Evolutionary conservation across 2,329 filamentous ascomycete genomes (phyloP).

Genomic region (Fusarium sp.): DNA sequence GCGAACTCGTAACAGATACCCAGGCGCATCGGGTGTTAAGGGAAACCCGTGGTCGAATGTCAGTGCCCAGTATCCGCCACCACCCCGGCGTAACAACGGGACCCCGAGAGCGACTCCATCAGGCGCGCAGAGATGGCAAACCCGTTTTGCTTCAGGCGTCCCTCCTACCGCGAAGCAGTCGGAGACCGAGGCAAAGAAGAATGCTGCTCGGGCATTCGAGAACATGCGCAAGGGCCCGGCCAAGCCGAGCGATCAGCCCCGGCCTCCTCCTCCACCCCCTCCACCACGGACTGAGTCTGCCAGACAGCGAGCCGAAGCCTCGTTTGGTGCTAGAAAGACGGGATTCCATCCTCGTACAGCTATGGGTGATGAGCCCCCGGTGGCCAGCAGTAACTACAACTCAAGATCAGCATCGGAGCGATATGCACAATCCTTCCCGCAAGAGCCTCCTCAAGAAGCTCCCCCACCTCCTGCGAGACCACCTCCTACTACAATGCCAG

Average conservation of each 20-base stretch:
- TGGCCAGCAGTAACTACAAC: conserved; percentile 62
- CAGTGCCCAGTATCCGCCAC: conserved; percentile 60
- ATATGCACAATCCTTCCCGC: conserved; percentile 21
- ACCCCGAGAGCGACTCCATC: conserved; percentile 37
- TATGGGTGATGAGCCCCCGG: conserved; percentile 63
- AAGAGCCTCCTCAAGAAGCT: conserved; percentile 19
- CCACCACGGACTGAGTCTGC: conserved; percentile 63
- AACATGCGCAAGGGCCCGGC: conserved; percentile 54
- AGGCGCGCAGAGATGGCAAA: conserved; percentile 58
- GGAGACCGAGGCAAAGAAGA: conserved; percentile 53
- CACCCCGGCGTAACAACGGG: conserved; percentile 54
- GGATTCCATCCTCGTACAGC: conserved; percentile 63
- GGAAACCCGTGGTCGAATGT: conserved; percentile 68
- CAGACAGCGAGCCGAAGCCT: conserved; percentile 63
- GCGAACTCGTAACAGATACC: conserved; percentile 53
- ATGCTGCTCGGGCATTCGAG: conserved; percentile 55
- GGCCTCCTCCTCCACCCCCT: conserved; percentile 48
- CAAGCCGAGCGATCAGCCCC: conserved; percentile 42
- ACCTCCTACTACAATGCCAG: conserved; percentile 46
- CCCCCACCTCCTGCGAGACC: conserved; percentile 32
- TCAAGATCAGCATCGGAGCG: conserved; percentile 48
- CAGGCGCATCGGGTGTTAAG: conserved; percentile 63
- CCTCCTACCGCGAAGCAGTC: conserved; percentile 56
- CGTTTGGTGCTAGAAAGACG: conserved; percentile 62
- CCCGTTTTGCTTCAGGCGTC: conserved; percentile 53